Base-by-base conservation (phyloP, 495 filamentous ascomycete genomes). In the Pseudevernia furfuracea region DNA sequence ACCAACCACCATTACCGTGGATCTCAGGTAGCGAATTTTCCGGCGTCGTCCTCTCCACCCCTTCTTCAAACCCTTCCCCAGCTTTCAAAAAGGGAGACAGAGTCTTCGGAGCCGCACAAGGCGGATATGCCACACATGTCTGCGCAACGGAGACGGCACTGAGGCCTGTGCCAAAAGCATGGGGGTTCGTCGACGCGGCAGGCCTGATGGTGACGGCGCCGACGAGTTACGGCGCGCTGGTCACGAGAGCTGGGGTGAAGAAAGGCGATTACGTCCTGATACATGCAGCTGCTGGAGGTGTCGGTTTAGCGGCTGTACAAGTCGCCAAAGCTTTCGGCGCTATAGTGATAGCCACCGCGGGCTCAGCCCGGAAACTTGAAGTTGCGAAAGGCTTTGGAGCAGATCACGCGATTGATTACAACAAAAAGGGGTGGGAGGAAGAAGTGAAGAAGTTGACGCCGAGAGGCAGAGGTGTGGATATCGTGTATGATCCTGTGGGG, bases 151-250 rank as follows among this genome's bases (percentile, higher is more conserved):
- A 96, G 74, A 74, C 78, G 7, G 71, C 80, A 8, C 80, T 96
- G 36, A 81, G 87, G 38, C 86, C 88, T 30, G 82, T 96, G 5
- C 93, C 93, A 0, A 65, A 76, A 19, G 89, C 89, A 2, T 96
- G 91, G 92, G 82, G 80, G 43, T 92, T 90, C 75, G 80, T 86
- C 52, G 87, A 95, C 64, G 92, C 92, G 0, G 90, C 93, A 4
- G 93, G 93, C 0, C 75, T 97, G 28, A 96, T 94, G 71, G 89
- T 96, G 7, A 97, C 93, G 2, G 90, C 87, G 57, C 92, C 93
- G 4, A 97, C 93, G 0, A 89, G 88, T 63, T 97, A 96, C 71
- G 90, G 89, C 7, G 92, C 84, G 2, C 78, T 97, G 4, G 90
- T 95, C 30, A 82, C 84, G 19, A 79, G 93, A 38, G 93, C 90